Conservation (phyloP, 1,139 yeast species). For the Kluyveromyces sp. region DNA sequence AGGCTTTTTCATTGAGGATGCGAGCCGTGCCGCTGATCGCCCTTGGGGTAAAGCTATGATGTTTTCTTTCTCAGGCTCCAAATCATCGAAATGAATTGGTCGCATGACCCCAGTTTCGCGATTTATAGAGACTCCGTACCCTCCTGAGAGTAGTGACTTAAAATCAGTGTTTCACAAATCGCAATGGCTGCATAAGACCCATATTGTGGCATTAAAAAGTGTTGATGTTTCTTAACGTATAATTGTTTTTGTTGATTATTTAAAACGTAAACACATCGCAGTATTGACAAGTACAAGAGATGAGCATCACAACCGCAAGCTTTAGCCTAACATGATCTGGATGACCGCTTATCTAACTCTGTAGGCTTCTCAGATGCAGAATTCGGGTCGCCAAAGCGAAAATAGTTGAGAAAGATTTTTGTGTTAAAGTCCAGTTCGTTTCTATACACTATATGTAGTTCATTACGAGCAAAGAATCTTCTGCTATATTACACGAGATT, state of each 20-base stretch:
- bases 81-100: constrained; percentile 39
- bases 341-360: no score
- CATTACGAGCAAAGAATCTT: no score
- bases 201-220: background rate
- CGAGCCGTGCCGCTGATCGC: constrained; percentile 56
- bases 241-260: background rate
- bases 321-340: no score
- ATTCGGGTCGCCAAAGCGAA: no score
- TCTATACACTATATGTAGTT: no score
- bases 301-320: background rate
- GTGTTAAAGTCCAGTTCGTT: no score
- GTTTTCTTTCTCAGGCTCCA: constrained; percentile 77
- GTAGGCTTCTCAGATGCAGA: no score
- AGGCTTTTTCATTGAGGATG: constrained; percentile 37
- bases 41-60: constrained; percentile 66
- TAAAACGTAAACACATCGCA: background rate
- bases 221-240: background rate
- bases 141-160: no score
- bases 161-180: background rate
- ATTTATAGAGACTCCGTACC: constrained; percentile 31
- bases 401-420: no score
- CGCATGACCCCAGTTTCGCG: constrained; percentile 39
- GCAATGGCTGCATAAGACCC: no score
- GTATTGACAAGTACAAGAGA: background rate
- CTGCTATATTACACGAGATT: constrained; percentile 19